Conservation (phyloP, 2,329 filamentous ascomycete genomes). For the Thermomyces lanuginosus region DNA sequence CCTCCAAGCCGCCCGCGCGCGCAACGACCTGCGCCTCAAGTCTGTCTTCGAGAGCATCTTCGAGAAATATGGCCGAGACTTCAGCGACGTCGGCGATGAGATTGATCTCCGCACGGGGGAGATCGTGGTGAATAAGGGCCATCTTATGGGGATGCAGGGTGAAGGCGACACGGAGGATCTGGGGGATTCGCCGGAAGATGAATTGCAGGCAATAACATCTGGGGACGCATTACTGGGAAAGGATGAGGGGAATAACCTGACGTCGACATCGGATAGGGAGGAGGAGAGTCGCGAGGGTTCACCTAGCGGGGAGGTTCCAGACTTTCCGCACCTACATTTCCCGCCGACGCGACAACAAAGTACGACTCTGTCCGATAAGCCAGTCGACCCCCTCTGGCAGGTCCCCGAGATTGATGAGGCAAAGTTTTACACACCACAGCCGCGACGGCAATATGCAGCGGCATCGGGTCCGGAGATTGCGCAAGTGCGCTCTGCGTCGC, state of each 20-base stretch:
- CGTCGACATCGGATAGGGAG: too few relatives aligned
- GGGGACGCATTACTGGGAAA: too few relatives aligned
- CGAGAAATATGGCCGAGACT: slow-evolving; percentile 71
- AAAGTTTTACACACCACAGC: slow-evolving; percentile 12
- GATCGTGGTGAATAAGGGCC: slow-evolving; percentile 82
- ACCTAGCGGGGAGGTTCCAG: too few relatives aligned
- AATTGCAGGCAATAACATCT: slow-evolving; percentile 2
- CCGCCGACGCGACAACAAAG: too few relatives aligned
- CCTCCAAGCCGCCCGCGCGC: slow-evolving; percentile 45
- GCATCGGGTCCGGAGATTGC: slow-evolving; percentile 1
- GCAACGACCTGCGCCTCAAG: slow-evolving; percentile 57
- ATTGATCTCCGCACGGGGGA: slow-evolving; percentile 69
- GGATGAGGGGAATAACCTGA: too few relatives aligned
- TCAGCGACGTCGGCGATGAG: slow-evolving; percentile 70
- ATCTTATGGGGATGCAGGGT: slow-evolving; percentile 49
- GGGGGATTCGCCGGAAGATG: slow-evolving; percentile 11
- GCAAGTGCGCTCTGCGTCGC: slow-evolving; percentile 14
- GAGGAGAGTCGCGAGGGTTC: too few relatives aligned
- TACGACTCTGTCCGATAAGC: too few relatives aligned
- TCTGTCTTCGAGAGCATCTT: slow-evolving; percentile 80
- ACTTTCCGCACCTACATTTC: too few relatives aligned
- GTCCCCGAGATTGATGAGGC: slow-evolving; percentile 16
- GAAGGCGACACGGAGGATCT: slow-evolving; percentile 35
- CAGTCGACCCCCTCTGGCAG: slow-evolving; percentile 15
- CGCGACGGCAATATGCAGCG: slow-evolving; percentile 5